Percentiles rank a stretch among this genome's conserved stretches.
Evolutionary conservation across 495 filamentous ascomycete genomes (phyloP).

Genomic region (Hypoxylon cercidicola): DNA sequence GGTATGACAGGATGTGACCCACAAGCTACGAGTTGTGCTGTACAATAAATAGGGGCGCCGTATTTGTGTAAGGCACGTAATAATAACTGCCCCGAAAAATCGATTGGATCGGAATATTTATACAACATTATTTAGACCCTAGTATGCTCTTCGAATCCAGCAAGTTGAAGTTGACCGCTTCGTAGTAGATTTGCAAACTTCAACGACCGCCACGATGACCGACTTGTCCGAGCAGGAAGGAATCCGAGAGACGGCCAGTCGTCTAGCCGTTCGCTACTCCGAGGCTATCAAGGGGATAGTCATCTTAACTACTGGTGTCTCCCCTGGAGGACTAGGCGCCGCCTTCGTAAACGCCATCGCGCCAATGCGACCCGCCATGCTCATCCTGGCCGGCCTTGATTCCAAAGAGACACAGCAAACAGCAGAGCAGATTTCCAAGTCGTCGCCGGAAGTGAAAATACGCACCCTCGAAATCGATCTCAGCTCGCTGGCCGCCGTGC

Average conservation of each 20-base stretch:
- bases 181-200: not conserved
- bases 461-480: constrained; percentile 53
- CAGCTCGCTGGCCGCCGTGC: constrained; percentile 51
- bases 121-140: not conserved
- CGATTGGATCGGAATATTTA: not conserved
- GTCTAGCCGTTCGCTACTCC: not conserved
- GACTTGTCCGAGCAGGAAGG: not conserved
- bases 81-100: not conserved
- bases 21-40: not conserved
- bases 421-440: constrained; percentile 9
- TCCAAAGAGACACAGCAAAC: not conserved
- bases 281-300: constrained; percentile 3
- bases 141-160: too few relatives aligned
- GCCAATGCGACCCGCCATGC: not conserved
- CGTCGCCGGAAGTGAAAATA: constrained; percentile 6
- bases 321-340: constrained; percentile 7
- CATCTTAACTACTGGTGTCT: constrained; percentile 9
- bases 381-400: constrained; percentile 4
- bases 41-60: not conserved
- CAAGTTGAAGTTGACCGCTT: not conserved
- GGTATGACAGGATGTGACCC: too few relatives aligned
- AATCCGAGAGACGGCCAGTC: not conserved
- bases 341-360: constrained; percentile 9
- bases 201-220: not conserved
- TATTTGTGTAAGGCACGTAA: not conserved